These are phyloP conservation scores for Picochlorum sp. DNA, from an alignment of 139 green algal species.

Conservation along the genomic window DNA sequence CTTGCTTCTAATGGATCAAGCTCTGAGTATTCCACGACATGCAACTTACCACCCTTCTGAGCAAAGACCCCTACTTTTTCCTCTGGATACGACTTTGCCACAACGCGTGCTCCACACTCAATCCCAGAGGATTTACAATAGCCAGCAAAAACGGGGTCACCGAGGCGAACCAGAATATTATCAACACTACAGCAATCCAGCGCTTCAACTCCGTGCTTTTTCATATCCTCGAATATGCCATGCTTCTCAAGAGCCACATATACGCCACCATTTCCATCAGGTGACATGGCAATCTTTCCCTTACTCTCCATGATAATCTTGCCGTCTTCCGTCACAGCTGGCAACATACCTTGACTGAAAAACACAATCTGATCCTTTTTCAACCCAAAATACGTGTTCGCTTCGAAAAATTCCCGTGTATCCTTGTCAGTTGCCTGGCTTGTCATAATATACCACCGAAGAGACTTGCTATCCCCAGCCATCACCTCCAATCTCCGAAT, in stretches of 20 bases:
- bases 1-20: conserved; percentile 54
- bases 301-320: conserved; percentile 67
- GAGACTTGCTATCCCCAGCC: not conserved
- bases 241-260: conserved; percentile 67
- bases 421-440: conserved; percentile 70
- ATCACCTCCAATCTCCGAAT: conserved; percentile 58
- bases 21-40: conserved; percentile 90
- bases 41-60: conserved; percentile 23
- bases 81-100: conserved; percentile 65
- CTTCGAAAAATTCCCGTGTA: conserved; percentile 64
- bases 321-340: conserved; percentile 72
- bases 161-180: conserved; percentile 72
- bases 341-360: conserved; percentile 76
- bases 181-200: conserved; percentile 85
- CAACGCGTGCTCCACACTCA: conserved; percentile 49
- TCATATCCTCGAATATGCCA: conserved; percentile 62
- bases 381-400: conserved; percentile 70
- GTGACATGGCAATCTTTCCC: conserved; percentile 55
- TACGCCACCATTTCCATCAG: conserved; percentile 94
- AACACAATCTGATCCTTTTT: conserved; percentile 62
- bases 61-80: conserved; percentile 85
- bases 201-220: conserved; percentile 54
- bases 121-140: conserved; percentile 45
- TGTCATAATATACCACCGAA: conserved; percentile 91
- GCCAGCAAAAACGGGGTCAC: conserved; percentile 74